Evolutionary conservation across 768 basidiomycete genomes (phyloP).

Genomic region (Amanita muscaria): DNA sequence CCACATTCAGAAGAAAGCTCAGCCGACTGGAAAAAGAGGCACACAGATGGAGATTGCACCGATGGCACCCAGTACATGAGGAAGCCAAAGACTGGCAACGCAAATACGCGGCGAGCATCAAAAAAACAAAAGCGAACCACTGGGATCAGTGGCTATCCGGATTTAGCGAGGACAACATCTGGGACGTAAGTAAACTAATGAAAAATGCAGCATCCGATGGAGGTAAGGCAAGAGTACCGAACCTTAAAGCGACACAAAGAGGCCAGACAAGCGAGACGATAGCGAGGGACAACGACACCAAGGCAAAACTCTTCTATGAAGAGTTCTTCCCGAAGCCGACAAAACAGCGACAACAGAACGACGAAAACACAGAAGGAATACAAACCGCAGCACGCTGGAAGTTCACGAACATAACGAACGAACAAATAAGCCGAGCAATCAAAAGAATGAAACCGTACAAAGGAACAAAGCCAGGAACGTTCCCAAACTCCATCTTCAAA

Average conservation of each 20-base stretch:
- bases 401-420: neutral
- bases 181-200: neutral
- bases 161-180: neutral
- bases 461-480: neutral
- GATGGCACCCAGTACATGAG: neutral
- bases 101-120: neutral
- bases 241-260: too few relatives aligned
- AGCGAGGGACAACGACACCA: neutral
- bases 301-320: neutral
- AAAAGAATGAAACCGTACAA: neutral
- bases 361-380: too few relatives aligned
- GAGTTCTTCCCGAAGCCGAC: neutral
- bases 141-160: neutral
- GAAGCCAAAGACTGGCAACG: neutral
- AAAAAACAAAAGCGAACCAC: neutral
- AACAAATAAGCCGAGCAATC: neutral
- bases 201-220: neutral
- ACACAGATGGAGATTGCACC: neutral
- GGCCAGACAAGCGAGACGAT: too few relatives aligned
- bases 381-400: neutral
- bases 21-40: too few relatives aligned
- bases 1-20: too few relatives aligned
- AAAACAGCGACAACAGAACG: neutral
- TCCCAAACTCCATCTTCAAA: too few relatives aligned
- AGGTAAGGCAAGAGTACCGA: neutral